Evolutionary conservation across 2,329 filamentous ascomycete species (phyloP).

Genomic region (Rhytidhysteron rufulum): DNA sequence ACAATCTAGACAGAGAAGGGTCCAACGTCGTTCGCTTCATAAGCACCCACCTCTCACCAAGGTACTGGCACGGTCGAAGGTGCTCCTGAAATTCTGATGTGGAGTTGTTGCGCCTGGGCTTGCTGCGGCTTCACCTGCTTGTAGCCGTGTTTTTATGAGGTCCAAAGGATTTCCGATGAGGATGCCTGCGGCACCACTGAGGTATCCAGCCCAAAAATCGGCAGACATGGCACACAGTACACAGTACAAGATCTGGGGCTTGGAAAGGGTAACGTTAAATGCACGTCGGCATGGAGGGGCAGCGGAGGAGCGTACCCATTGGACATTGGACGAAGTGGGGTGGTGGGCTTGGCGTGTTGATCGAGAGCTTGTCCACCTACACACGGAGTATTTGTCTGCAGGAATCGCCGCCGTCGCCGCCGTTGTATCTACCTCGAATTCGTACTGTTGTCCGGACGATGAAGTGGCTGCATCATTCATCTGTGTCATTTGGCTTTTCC

Average conservation of each 20-base stretch:
- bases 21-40: neutral
- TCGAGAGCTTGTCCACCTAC: no score
- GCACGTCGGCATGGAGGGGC: neutral
- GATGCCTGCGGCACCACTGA: constrained; percentile 81
- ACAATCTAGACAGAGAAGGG: neutral
- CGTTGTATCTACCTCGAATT: no score
- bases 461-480: no score
- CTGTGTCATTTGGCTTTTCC: no score
- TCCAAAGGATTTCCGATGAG: constrained; percentile 85
- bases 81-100: constrained; percentile 20
- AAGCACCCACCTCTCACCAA: constrained; percentile 28
- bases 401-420: no score
- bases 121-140: constrained; percentile 52
- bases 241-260: no score
- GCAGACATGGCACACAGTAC: constrained; percentile 68
- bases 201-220: constrained; percentile 91
- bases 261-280: no score
- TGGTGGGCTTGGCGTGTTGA: no score
- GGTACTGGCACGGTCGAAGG: constrained; percentile 35
- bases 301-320: neutral
- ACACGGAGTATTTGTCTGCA: no score
- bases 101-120: constrained; percentile 9
- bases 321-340: neutral
- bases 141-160: constrained; percentile 73
- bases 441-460: no score